Evolutionary conservation across 2,329 filamentous ascomycete genomes (phyloP).

Genomic region (Fusarium floridanum): DNA sequence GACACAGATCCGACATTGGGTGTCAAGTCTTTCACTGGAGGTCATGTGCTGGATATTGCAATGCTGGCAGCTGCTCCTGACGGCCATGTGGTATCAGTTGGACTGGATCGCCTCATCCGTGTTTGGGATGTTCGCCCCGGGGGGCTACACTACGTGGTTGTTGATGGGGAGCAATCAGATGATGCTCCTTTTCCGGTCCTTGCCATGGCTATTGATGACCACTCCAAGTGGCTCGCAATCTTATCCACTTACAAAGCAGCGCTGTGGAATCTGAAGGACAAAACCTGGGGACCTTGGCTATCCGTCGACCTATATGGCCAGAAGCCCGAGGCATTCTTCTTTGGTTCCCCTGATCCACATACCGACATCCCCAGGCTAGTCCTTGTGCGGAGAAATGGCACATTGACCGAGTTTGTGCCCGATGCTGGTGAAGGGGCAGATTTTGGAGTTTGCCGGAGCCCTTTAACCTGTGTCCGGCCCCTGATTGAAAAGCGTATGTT

Average conservation of each 20-base stretch:
- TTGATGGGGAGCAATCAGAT: slow-evolving; percentile 56
- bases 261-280: slow-evolving; percentile 73
- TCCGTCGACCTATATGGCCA: slow-evolving; percentile 65
- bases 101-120: slow-evolving; percentile 76
- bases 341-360: slow-evolving; percentile 59
- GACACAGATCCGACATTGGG: slow-evolving; percentile 65
- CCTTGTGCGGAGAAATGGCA: slow-evolving; percentile 74
- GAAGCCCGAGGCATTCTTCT: slow-evolving; percentile 73
- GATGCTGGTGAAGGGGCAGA: slow-evolving; percentile 57
- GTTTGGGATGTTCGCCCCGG: slow-evolving; percentile 72
- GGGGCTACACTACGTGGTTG: slow-evolving; percentile 56
- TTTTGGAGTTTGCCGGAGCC: slow-evolving; percentile 64
- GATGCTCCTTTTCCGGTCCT: slow-evolving; percentile 70
- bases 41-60: slow-evolving; percentile 78
- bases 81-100: slow-evolving; percentile 76
- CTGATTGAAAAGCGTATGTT: slow-evolving; percentile 61
- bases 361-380: slow-evolving; percentile 63
- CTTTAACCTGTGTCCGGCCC: slow-evolving; percentile 63
- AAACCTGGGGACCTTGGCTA: slow-evolving; percentile 67
- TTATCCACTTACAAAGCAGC: slow-evolving; percentile 70
- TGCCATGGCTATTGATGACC: slow-evolving; percentile 73
- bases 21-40: slow-evolving; percentile 70
- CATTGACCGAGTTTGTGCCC: slow-evolving; percentile 69
- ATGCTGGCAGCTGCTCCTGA: slow-evolving; percentile 72
- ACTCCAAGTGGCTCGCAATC: slow-evolving; percentile 75